These are phyloP conservation scores for Pythium insidiosum DNA, from an alignment of 352 stramenopile genomes.

Conservation along the genomic window DNA sequence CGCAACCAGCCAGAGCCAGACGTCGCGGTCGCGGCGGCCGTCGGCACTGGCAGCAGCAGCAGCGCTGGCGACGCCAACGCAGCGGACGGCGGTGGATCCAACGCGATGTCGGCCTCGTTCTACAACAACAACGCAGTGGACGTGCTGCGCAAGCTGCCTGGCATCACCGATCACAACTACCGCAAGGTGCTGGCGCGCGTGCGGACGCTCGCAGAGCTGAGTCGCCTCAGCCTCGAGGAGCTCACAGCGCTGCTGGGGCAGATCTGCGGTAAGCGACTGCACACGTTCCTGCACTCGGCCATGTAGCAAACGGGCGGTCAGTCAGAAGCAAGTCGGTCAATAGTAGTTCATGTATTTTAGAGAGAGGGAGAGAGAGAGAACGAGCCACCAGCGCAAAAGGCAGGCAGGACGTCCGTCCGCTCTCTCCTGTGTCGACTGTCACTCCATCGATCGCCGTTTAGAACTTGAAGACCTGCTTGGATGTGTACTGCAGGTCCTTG, in stretches of 20 bases:
- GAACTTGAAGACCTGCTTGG: conserved; percentile 81
- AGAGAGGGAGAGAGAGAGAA: no score
- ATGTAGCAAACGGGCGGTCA: no score
- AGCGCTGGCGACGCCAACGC: not conserved
- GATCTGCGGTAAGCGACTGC: conserved; percentile 65
- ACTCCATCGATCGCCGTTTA: conserved; percentile 27
- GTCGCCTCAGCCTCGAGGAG: conserved; percentile 44
- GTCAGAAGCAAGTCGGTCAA: no score
- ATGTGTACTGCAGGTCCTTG: conserved; percentile 78
- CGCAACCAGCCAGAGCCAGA: conserved; percentile 81
- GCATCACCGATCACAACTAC: conserved; percentile 94
- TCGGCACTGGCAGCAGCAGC: conserved; percentile 37
- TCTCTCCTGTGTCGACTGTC: no score
- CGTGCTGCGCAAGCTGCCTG: conserved; percentile 93
- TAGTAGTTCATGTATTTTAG: no score
- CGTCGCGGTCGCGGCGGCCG: conserved; percentile 53
- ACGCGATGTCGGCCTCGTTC: conserved; percentile 46
- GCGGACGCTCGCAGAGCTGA: conserved; percentile 72
- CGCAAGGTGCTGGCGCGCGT: conserved; percentile 64
- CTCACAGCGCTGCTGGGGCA: conserved; percentile 66
- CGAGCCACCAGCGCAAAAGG: no score
- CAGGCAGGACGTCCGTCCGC: no score
- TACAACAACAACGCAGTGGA: conserved; percentile 91
- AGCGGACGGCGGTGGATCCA: no score
- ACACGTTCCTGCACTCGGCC: conserved; percentile 71